Evolutionary conservation across 2,329 filamentous ascomycete genomes (phyloP), one percentile per base, ranked within the genome.

Genomic region (Stagonosporopsis chrysanthemi): DNA sequence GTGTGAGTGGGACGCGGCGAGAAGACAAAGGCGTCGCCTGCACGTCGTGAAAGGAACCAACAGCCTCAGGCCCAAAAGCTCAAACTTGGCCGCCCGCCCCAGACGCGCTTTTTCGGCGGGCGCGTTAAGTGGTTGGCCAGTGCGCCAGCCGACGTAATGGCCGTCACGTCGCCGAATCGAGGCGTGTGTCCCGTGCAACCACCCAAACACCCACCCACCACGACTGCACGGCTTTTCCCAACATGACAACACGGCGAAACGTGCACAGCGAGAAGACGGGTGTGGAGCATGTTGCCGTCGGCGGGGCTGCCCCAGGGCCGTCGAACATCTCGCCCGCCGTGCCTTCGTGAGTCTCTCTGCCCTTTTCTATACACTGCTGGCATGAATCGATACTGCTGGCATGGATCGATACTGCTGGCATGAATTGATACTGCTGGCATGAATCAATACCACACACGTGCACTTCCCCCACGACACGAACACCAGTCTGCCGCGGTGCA

Each of bases 251-350:
- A 40, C 83, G 87, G 77, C 83, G 90, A 69, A 88, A 86, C 69
- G 80, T 88, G 61, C 82, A 83, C 35, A 78, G 82, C 6, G 88
- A 91, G 77, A 90, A 89, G 80, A 86, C 85, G 28, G 79, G 86
- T 55, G 82, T 90, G 61, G 77, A 77, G 44, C 76, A 71, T 51
- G 28, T 7, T 31, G 28, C 11, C 11, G 28, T 31, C 28, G 65
- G 59, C 7, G 65, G 66, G 35, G 64, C 49, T 12, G 52, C 66
- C 2, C 59, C 55, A 33, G 72, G 84, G 65, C 86, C 87, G 68
- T 92, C 90, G 53, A 86, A 88, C 78, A 93, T 90, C 63, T 80
- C 88, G n/a, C 91, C 92, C 19, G 92, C 91, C 22, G 92, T 97
- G 45, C 92, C 92, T 50, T 82, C 84, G 91, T 96, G 80, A 77